Evolutionary conservation across 768 basidiomycete species (phyloP), one percentile per base, ranked within the genome.

Genomic region (Agaricus blazei): DNA sequence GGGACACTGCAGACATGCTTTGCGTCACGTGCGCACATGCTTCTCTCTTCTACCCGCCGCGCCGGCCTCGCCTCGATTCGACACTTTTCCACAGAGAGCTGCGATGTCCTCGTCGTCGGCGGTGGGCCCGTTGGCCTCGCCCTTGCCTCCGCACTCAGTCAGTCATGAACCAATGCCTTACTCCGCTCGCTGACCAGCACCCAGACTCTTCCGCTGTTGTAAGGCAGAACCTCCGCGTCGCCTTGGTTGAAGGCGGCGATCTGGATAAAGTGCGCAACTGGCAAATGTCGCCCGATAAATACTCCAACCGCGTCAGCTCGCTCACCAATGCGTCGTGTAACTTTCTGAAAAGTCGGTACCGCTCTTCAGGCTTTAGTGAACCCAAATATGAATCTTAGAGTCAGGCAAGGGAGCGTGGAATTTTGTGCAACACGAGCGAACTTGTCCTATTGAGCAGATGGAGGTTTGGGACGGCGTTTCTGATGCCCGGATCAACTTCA

Each of bases 381-480:
- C 24, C 24, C 5, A 43, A 14, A 12, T 26, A 11, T 8, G 34
- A 34, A 34, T 28, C 44, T 9, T 12, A 45, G 9, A 3, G n/a
- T 24, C 29, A 95, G 95, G 78, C 47, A 88, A 87, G 61, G 92
- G 90, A 11, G 86, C 82, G n/a, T 98, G 95, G 96, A 64, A 75
- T 9, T 72, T 88, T 69, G 78, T 98, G 26, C 87, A 93, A 12
- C 64, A 72, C 23, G 60, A 67, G 11, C 79, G 95, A 27, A 89
- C 90, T 1, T 77, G 81, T 52, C 80, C 85, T 0, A 75, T 98
- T 19, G 82, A 89, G 60, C 84, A 91, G 60, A 93, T 98, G 87
- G 84, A 94, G 77, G 95, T 96, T 11, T 99, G 95, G 96, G 94
- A 97, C 65, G 93, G 93, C 1, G 60, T 94, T 40, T 89, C 90